These are phyloP conservation scores for Ruellia speciosa DNA, from an alignment of 305 asterid species.

Conservation along the genomic window DNA sequence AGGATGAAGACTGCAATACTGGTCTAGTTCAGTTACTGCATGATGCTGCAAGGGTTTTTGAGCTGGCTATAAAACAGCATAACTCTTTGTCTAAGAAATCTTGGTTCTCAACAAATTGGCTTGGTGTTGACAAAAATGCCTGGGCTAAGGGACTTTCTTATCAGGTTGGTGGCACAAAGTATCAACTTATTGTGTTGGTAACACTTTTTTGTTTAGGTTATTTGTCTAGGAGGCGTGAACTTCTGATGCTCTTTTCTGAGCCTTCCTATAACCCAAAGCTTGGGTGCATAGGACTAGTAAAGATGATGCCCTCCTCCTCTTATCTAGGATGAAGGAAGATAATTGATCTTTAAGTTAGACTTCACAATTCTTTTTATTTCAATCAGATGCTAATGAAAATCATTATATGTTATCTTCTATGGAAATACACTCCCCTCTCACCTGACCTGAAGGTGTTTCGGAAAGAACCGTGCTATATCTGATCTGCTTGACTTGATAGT, in stretches of 20 bases:
- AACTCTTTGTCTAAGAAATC: conserved; percentile 50
- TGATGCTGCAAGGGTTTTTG: conserved; percentile 94
- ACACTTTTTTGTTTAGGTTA: conserved; percentile 13
- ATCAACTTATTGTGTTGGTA: conserved; percentile 1
- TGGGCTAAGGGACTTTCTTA: conserved; percentile 86
- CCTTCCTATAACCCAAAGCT: conserved; percentile 16
- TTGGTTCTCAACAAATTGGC: conserved; percentile 94
- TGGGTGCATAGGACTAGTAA: not conserved
- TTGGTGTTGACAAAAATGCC: conserved; percentile 72
- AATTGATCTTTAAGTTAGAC: not conserved
- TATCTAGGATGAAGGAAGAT: not conserved
- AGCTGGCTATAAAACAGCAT: conserved; percentile 69
- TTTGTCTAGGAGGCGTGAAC: conserved; percentile 17
- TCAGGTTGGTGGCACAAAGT: conserved; percentile 49
- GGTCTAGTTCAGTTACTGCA: conserved; percentile 83
- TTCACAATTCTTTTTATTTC: not conserved
- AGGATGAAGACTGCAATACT: conserved; percentile 59
- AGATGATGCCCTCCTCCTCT: not conserved
- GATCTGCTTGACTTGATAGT: not conserved
- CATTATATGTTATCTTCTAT: not conserved
- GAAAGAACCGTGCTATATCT: conserved; percentile 5
- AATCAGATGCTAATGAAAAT: conserved; percentile 1
- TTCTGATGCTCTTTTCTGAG: conserved; percentile 6
- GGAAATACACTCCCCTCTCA: not conserved
- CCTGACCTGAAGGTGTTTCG: conserved; percentile 1